phyloP scores from a whole-genome alignment of 192 early-diverging fungal genomes.

The Cetraspora pellucida region DNA sequence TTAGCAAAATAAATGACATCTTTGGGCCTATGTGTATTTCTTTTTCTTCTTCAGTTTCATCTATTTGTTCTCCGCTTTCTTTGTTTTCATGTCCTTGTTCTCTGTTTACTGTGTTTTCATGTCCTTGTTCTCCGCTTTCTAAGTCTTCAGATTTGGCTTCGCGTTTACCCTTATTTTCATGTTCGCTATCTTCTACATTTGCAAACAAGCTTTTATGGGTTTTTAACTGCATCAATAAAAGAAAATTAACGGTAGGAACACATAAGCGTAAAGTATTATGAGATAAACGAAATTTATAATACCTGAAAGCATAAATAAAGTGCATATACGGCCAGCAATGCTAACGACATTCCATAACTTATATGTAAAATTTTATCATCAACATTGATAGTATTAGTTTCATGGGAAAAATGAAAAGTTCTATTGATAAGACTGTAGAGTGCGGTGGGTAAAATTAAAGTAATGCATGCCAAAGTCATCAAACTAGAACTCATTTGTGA shows the following conservation, averaged over 20 bases:
- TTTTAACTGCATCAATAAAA: too few species aligned
- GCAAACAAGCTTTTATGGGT: too few species aligned
- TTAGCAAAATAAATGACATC: slow-evolving; percentile 46
- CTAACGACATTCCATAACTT: slow-evolving; percentile 67
- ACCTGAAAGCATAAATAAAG: too few species aligned
- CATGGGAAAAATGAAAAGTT: too few species aligned
- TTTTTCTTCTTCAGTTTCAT: slow-evolving; percentile 40
- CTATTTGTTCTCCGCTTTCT: slow-evolving; percentile 52
- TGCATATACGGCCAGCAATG: slow-evolving; percentile 38
- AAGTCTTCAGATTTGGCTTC: too few species aligned
- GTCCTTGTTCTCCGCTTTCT: slow-evolving; percentile 35
- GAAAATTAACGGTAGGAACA: too few species aligned
- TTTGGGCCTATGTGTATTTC: slow-evolving; percentile 53
- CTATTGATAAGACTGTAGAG: slow-evolving; percentile 42
- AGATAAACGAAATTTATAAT: too few species aligned
- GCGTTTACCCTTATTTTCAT: too few species aligned
- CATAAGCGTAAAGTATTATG: too few species aligned
- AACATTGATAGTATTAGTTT: neutral
- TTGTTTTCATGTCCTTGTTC: slow-evolving; percentile 62
- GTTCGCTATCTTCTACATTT: too few species aligned
- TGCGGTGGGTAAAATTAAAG: slow-evolving; percentile 68
- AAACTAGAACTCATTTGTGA: slow-evolving; percentile 73
- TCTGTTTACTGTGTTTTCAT: slow-evolving; percentile 44
- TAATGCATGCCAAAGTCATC: slow-evolving; percentile 66
- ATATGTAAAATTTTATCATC: slow-evolving; percentile 55